Evolutionary conservation across 2,329 filamentous ascomycete genomes (phyloP).

Genomic region (Colletotrichum navitas): DNA sequence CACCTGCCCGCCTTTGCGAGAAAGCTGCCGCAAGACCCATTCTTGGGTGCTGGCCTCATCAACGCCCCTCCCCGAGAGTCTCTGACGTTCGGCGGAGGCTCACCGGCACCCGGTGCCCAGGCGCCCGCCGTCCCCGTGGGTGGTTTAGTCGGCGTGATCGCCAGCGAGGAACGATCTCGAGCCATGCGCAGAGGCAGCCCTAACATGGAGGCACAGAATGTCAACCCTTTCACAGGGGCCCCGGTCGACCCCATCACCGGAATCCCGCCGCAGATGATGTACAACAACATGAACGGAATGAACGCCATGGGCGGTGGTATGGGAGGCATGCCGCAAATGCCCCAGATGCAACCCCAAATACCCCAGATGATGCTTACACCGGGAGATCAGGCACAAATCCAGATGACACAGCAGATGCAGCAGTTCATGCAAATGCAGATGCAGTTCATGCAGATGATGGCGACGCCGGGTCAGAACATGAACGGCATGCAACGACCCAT

Average conservation of each 20-base stretch:
- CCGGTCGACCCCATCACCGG: slow-evolving; percentile 63
- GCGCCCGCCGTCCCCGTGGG: slow-evolving; percentile 70
- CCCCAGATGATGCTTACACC: slow-evolving; percentile 65
- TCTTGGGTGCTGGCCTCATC: slow-evolving; percentile 82
- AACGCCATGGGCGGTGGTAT: slow-evolving; percentile 45
- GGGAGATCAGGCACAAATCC: slow-evolving; percentile 80
- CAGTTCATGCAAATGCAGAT: slow-evolving; percentile 95
- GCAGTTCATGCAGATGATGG: slow-evolving; percentile 92
- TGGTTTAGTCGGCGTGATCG: slow-evolving; percentile 89
- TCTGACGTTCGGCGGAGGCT: slow-evolving; percentile 74
- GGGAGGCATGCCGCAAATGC: slow-evolving; percentile 42
- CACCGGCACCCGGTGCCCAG: slow-evolving; percentile 55
- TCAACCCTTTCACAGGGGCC: slow-evolving; percentile 52
- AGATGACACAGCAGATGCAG: slow-evolving; percentile 86
- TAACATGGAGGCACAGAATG: slow-evolving; percentile 67
- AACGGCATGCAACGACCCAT: slow-evolving; percentile 49
- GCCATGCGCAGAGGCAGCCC: slow-evolving; percentile 85
- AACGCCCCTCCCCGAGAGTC: slow-evolving; percentile 81
- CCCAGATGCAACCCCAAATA: slow-evolving; percentile 24
- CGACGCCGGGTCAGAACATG: slow-evolving; percentile 53
- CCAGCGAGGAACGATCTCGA: slow-evolving; percentile 82
- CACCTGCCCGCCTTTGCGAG: slow-evolving; percentile 85
- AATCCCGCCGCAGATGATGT: slow-evolving; percentile 61
- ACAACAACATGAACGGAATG: slow-evolving; percentile 48
- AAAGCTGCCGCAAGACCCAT: slow-evolving; percentile 86